Evolutionary conservation across 768 basidiomycete species (phyloP).

Genomic region (Saitozyma podzolica): DNA sequence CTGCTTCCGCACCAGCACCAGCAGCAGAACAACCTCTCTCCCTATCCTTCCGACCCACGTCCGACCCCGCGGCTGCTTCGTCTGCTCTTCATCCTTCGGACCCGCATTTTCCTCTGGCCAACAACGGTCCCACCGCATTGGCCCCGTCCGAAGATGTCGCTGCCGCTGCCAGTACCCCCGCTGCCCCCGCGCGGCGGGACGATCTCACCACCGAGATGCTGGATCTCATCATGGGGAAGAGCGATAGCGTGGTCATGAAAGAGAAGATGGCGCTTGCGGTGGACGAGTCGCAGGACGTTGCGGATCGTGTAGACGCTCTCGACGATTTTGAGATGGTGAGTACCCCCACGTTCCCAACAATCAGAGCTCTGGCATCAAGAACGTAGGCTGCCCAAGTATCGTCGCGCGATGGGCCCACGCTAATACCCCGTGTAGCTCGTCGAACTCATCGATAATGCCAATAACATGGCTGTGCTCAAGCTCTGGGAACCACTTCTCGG

Average conservation of each 20-base stretch:
- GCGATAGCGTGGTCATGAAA: conserved; percentile 51
- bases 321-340: conserved; percentile 54
- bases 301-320: conserved; percentile 49
- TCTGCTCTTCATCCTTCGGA: conserved; percentile 41
- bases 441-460: conserved; percentile 53
- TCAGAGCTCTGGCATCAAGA: too few relatives aligned
- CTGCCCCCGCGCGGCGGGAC: conserved; percentile 28
- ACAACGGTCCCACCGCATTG: conserved; percentile 14
- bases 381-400: too few relatives aligned
- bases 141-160: conserved; percentile 3
- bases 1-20: conserved; percentile 6
- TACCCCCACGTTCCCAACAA: too few relatives aligned
- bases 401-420: too few relatives aligned
- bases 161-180: conserved; percentile 15
- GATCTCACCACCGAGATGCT: conserved; percentile 44
- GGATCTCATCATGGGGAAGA: conserved; percentile 53
- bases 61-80: conserved; percentile 14
- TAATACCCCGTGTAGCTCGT: conserved; percentile 45
- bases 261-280: conserved; percentile 51
- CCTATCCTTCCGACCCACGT: conserved; percentile 33
- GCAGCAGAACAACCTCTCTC: conserved; percentile 18
- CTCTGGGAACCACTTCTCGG: conserved; percentile 50
- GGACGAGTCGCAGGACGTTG: conserved; percentile 40
- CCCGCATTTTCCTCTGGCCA: conserved; percentile 7
- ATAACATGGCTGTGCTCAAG: conserved; percentile 50